phyloP scores from a whole-genome alignment of 2,329 filamentous ascomycete species.

The Clonostachys solani region DNA sequence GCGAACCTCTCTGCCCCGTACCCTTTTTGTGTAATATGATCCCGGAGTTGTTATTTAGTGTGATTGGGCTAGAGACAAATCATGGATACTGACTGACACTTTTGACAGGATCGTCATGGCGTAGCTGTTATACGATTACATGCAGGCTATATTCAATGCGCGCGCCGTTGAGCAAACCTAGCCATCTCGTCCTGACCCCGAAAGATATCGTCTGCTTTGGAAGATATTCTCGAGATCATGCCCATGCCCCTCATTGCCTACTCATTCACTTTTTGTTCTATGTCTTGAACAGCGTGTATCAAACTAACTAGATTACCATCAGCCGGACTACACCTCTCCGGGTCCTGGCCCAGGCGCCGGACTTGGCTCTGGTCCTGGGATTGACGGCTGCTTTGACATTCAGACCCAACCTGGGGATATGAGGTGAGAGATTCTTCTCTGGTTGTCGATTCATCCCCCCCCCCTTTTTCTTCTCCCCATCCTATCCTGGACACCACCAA shows the following conservation, averaged over 20 bases:
- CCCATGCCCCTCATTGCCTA: not conserved
- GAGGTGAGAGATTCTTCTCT: conserved; percentile 38
- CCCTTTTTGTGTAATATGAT: too few relatives aligned
- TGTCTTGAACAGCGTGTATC: conserved; percentile 4
- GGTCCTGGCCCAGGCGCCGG: conserved; percentile 13
- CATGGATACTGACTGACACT: too few relatives aligned
- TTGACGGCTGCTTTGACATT: conserved; percentile 48
- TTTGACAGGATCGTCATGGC: too few relatives aligned
- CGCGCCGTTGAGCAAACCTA: too few relatives aligned
- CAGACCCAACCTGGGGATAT: conserved; percentile 44
- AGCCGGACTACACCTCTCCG: conserved; percentile 52
- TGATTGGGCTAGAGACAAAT: too few relatives aligned
- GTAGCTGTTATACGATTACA: too few relatives aligned
- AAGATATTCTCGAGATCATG: too few relatives aligned
- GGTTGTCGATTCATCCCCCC: conserved; percentile 7
- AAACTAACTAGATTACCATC: conserved; percentile 16
- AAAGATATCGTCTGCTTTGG: too few relatives aligned
- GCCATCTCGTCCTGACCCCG: too few relatives aligned
- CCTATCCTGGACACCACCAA: not conserved
- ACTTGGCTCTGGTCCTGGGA: conserved; percentile 30
- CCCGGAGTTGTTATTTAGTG: too few relatives aligned
- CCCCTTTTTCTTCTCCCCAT: too few relatives aligned
- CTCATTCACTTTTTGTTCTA: conserved; percentile 11
- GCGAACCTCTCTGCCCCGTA: not conserved
- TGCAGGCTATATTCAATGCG: too few relatives aligned